A percentile compares a stretch with the other conserved stretches of the same genome.
These are phyloP conservation scores for Kalmanozyma brasiliensis DNA, from an alignment of 1,284 basidiomycete genomes.

Conservation along the genomic window DNA sequence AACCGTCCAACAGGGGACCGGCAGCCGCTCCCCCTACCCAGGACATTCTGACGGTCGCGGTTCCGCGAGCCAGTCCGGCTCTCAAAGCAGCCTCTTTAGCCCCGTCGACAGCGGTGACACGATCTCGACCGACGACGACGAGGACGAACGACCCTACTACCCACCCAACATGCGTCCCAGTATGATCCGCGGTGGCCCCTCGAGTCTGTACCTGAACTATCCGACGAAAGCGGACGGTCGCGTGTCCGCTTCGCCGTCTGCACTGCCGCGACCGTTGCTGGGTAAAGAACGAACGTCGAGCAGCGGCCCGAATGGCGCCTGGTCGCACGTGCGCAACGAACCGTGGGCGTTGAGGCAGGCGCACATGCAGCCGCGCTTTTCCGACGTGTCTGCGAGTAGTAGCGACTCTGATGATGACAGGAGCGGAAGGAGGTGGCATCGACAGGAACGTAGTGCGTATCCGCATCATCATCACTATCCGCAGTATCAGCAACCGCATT, in stretches of 20 bases:
- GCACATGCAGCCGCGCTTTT: slow-evolving; percentile 42
- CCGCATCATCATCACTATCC: slow-evolving; percentile 12
- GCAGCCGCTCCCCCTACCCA: slow-evolving; percentile 28
- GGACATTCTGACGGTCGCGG: slow-evolving; percentile 27
- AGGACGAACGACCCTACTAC: slow-evolving; percentile 53
- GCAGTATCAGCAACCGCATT: not conserved
- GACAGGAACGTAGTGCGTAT: slow-evolving; percentile 10
- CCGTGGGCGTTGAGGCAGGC: slow-evolving; percentile 45
- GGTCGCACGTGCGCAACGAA: slow-evolving; percentile 46
- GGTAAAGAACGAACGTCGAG: slow-evolving; percentile 38
- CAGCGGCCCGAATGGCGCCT: slow-evolving; percentile 26
- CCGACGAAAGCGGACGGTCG: slow-evolving; percentile 26
- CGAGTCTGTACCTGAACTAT: slow-evolving; percentile 49
- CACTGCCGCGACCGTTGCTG: slow-evolving; percentile 18
- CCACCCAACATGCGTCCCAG: slow-evolving; percentile 47
- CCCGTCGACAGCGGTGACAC: slow-evolving; percentile 50
- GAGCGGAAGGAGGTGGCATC: slow-evolving; percentile 18
- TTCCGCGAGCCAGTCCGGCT: slow-evolving; percentile 39
- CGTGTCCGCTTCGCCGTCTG: slow-evolving; percentile 22
- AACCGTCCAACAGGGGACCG: slow-evolving; percentile 26
- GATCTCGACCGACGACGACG: slow-evolving; percentile 55
- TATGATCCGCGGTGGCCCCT: slow-evolving; percentile 49
- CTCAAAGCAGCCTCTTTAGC: slow-evolving; percentile 52
- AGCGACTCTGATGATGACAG: slow-evolving; percentile 46
- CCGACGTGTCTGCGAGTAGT: slow-evolving; percentile 41